These are phyloP conservation scores for Hysterangium stoloniferum DNA, from an alignment of 768 basidiomycete genomes.

Conservation along the genomic window DNA sequence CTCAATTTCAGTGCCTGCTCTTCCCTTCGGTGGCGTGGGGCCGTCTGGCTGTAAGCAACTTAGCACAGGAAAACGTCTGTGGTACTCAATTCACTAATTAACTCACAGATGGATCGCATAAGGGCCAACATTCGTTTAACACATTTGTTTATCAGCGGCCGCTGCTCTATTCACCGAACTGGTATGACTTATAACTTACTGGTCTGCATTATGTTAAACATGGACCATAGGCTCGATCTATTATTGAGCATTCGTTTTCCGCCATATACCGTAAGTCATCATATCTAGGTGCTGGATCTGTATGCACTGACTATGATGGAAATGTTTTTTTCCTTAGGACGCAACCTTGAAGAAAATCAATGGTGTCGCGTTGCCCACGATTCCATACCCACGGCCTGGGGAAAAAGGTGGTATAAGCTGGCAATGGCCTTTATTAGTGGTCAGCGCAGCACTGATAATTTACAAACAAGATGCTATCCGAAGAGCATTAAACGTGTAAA, in stretches of 20 bases:
- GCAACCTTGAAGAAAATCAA: not conserved
- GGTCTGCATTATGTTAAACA: not conserved
- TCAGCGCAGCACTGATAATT: no score
- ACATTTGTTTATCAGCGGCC: conserved; percentile 20
- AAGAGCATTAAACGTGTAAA: no score
- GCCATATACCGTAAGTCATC: conserved; percentile 14
- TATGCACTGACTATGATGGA: not conserved
- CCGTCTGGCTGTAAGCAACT: conserved; percentile 16
- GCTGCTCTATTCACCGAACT: conserved; percentile 10
- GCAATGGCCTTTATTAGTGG: no score
- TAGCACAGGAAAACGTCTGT: not conserved
- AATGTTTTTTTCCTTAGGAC: not conserved
- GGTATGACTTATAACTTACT: conserved; percentile 1
- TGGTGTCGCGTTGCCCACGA: not conserved
- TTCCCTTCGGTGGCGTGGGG: conserved; percentile 16
- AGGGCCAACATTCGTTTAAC: conserved; percentile 20
- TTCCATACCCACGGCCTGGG: not conserved
- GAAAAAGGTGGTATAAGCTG: no score
- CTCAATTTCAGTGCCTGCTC: conserved; percentile 1
- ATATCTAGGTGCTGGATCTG: no score
- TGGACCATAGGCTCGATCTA: conserved; percentile 11
- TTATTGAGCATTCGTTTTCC: conserved; percentile 17
- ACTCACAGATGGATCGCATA: conserved; percentile 18
- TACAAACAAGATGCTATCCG: no score
- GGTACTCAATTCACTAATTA: not conserved